These are phyloP conservation scores for Phoenix dactylifera DNA, from an alignment of 176 grass and related monocot species.

Conservation along the genomic window DNA sequence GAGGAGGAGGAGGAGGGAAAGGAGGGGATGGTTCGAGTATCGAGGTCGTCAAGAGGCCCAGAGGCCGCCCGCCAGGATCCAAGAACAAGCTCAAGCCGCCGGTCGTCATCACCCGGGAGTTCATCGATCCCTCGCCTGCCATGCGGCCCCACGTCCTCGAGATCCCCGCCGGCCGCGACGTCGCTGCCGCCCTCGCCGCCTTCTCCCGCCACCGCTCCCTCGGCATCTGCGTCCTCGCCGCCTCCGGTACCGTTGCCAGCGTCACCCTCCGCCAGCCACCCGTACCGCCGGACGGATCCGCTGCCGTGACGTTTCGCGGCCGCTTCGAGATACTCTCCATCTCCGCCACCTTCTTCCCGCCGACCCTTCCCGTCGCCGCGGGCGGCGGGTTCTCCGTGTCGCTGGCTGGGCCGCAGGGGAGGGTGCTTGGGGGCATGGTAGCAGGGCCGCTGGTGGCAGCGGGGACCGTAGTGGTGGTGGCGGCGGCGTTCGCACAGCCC, in stretches of 20 bases:
- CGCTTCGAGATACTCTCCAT: constrained; percentile 80
- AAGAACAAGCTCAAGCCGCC: constrained; percentile 94
- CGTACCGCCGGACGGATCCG: neutral
- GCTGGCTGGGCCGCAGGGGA: constrained; percentile 77
- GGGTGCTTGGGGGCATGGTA: constrained; percentile 68
- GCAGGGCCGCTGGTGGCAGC: constrained; percentile 61
- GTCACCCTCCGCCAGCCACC: constrained; percentile 52
- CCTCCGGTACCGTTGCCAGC: constrained; percentile 60
- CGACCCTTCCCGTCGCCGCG: constrained; percentile 27
- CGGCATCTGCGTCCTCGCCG: constrained; percentile 68
- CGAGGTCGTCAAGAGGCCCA: constrained; percentile 51
- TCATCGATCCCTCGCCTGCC: constrained; percentile 35
- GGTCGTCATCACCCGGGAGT: constrained; percentile 74
- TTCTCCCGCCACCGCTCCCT: constrained; percentile 48
- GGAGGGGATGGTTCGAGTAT: constrained; percentile 57
- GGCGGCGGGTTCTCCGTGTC: constrained; percentile 49
- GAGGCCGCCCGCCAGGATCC: constrained; percentile 75
- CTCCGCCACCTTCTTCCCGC: constrained; percentile 71
- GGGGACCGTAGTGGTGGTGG: constrained; percentile 60
- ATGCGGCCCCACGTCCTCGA: constrained; percentile 90
- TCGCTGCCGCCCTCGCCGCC: constrained; percentile 47
- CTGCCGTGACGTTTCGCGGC: constrained; percentile 48
- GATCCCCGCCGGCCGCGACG: constrained; percentile 71
- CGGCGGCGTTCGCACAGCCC: constrained; percentile 68
- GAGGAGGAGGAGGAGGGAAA: constrained; percentile 15